Base-by-base conservation (phyloP, 768 basidiomycete genomes). In the Rhizopogon vesiculosus region DNA sequence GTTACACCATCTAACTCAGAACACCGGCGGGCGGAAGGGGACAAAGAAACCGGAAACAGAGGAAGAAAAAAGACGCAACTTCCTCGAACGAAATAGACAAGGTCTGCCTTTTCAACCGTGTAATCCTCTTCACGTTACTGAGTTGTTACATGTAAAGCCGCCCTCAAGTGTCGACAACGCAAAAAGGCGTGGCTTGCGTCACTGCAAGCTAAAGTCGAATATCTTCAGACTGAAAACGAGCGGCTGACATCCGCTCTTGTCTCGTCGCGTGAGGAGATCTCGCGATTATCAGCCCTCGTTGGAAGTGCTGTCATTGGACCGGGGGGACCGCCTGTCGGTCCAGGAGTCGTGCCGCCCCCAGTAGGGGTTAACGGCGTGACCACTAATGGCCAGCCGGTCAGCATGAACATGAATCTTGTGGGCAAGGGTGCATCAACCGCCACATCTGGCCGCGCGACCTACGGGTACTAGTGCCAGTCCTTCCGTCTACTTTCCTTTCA, bases 181-280 rank as follows among this genome's bases (percentile, higher is more conserved):
- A 99, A 99, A 74, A 99, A 99, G 72, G 93, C 93, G 5, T 99
- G 97, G 97, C 82, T 98, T 13, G 80, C 86, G 29, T 87, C 91
- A 59, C 78, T 99, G 16, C 97, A 99, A 71, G 84, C 87, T 41
- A 95, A 95, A 65, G 93, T 96, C 72, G 97, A 99, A 68, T 90
- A 78, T 62, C 82, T 99, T 41, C 77, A 81, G n/a, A 85, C 87
- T 60, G 97, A 99, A 73, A 99, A 99, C 72, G 96, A 98, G 69
- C 86, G 92, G 22, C 84, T 99, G 25, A 87, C 91, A 33, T 79
- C 83, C 8, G 93, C 93, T 8, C 85, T 98, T 28, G 86, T 91
- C 39, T 83, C 87, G 5, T 87, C 94, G 16, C 85, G 92, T 42
- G 96, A 98, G 68, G 96, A 99, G 73, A 89, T 98, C 51, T 84